Evolutionary conservation across 139 green algal genomes (phyloP).

Genomic region (Diplosphaera chodatii): DNA sequence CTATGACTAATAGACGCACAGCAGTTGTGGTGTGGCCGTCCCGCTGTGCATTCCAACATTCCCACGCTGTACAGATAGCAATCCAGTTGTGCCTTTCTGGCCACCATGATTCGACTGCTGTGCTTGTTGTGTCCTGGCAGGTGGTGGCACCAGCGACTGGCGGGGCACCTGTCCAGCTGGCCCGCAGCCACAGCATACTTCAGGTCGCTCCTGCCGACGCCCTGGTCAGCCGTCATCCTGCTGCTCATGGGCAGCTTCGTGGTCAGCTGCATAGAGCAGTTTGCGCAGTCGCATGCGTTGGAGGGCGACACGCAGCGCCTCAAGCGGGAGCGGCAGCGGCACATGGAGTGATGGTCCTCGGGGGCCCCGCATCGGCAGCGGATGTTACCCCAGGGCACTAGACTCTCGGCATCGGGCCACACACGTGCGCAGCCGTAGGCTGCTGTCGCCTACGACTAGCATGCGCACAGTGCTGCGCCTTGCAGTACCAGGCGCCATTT

Average conservation of each 20-base stretch:
- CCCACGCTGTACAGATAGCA: too few species aligned
- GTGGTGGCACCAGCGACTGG: conserved; percentile 12
- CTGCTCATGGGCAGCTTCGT: conserved; percentile 49
- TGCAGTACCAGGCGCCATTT: too few species aligned
- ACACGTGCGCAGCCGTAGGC: too few species aligned
- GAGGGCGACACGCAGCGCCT: not conserved
- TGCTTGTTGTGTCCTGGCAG: conserved; percentile 6
- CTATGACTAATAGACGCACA: too few species aligned
- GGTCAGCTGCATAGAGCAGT: conserved; percentile 50
- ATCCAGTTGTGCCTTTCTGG: too few species aligned
- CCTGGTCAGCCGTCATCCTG: conserved; percentile 30
- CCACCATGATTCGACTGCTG: too few species aligned
- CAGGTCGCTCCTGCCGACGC: conserved; percentile 2
- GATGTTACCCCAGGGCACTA: not conserved
- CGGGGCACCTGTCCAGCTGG: conserved; percentile 9
- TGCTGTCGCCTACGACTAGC: too few species aligned
- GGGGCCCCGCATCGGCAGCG: not conserved
- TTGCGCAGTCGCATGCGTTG: conserved; percentile 28
- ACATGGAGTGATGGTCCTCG: not conserved
- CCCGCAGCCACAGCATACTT: not conserved
- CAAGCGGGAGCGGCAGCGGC: not conserved
- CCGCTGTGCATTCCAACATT: too few species aligned
- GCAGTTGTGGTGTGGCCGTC: too few species aligned
- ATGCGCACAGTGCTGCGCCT: too few species aligned
- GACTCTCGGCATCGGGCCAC: too few species aligned